Conservation (phyloP, 495 filamentous ascomycete species). For the Aspergillus affinis region DNA sequence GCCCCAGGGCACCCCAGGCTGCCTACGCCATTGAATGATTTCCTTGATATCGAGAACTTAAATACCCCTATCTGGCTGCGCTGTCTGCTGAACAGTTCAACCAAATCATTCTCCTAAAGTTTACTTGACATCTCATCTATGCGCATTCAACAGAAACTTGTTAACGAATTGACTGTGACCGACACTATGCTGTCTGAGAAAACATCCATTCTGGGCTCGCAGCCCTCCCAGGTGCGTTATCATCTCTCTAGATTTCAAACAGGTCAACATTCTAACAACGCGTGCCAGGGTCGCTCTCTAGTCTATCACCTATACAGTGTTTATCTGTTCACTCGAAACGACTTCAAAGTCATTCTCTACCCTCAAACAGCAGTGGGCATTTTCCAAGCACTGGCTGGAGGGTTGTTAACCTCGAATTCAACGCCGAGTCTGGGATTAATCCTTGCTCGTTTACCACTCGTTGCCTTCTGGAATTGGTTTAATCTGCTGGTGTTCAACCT, state of each 20-base stretch:
- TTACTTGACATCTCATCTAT: not conserved
- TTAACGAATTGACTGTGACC: not conserved
- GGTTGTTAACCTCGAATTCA: not conserved
- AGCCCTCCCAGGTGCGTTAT: not conserved
- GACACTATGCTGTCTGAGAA: not conserved
- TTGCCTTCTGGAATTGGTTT: slow-evolving; percentile 31
- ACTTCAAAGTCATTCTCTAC: slow-evolving; percentile 41
- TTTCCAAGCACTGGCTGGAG: slow-evolving; percentile 28
- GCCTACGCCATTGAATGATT: not conserved
- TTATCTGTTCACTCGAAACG: slow-evolving; percentile 41
- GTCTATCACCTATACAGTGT: slow-evolving; percentile 27
- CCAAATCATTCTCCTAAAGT: not conserved
- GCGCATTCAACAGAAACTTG: not conserved
- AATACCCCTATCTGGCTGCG: not conserved
- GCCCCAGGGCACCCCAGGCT: not conserved
- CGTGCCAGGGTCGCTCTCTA: not conserved
- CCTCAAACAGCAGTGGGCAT: slow-evolving; percentile 39
- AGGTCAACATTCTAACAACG: not conserved
- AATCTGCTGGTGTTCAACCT: slow-evolving; percentile 35
- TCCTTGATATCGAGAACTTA: not conserved
- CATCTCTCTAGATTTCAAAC: not conserved
- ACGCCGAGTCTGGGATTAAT: slow-evolving; percentile 4
- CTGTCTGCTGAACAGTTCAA: not conserved
- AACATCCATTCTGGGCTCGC: not conserved
- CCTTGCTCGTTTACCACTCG: slow-evolving; percentile 16